Evolutionary conservation across 2,329 filamentous ascomycete genomes (phyloP).

Genomic region (Ophiostoma ulmi): DNA sequence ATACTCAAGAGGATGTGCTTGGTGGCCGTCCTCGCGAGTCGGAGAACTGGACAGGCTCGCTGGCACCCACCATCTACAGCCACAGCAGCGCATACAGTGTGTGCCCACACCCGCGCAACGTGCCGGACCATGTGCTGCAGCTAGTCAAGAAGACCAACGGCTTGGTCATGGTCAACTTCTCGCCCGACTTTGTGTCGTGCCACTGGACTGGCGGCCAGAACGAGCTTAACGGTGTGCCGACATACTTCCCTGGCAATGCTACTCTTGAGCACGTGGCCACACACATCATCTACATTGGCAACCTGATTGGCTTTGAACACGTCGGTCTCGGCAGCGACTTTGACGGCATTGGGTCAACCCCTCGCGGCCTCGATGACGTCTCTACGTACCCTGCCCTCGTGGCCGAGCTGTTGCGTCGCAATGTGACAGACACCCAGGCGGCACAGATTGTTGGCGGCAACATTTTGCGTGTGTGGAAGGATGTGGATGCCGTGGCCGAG

Average conservation of each 20-base stretch:
- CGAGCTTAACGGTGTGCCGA: conserved; percentile 52
- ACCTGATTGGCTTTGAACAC: conserved; percentile 77
- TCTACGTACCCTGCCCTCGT: conserved; percentile 76
- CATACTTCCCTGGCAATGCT: conserved; percentile 60
- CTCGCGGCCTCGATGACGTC: conserved; percentile 76
- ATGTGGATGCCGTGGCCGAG: conserved; percentile 66
- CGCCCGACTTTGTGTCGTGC: conserved; percentile 77
- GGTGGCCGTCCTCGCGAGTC: conserved; percentile 45
- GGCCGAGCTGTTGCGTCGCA: conserved; percentile 65
- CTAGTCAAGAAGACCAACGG: conserved; percentile 68
- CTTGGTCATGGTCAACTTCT: conserved; percentile 88
- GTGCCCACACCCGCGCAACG: conserved; percentile 86
- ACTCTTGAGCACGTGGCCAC: conserved; percentile 72
- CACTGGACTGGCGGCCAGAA: conserved; percentile 50
- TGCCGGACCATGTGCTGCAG: conserved; percentile 74
- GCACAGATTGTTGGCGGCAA: conserved; percentile 75
- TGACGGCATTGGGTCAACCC: conserved; percentile 66
- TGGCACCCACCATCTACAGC: conserved; percentile 80
- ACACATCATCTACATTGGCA: conserved; percentile 78
- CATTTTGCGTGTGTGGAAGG: conserved; percentile 75
- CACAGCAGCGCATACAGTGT: conserved; percentile 77
- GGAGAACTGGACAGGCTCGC: conserved; percentile 62
- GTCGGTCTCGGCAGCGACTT: conserved; percentile 89
- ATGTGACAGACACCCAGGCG: conserved; percentile 68
- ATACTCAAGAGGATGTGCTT: conserved; percentile 82